Evolutionary conservation across 805 yeast genomes (phyloP), one percentile per base, ranked within the genome.

Genomic region (Blastobotrys parvus): DNA sequence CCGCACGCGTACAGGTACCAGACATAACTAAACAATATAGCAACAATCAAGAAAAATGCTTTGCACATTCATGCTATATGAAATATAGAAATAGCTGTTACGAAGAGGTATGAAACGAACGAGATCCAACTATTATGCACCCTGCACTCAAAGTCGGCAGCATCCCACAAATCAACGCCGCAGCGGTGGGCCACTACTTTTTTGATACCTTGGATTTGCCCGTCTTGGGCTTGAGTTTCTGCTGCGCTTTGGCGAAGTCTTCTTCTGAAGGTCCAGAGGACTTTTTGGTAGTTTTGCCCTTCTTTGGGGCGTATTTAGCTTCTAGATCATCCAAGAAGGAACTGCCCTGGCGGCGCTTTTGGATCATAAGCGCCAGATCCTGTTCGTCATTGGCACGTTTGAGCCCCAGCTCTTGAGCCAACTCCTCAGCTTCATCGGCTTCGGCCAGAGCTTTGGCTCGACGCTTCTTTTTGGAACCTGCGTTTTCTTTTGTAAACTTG

Each of bases 391-490:
- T 43, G 44, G 41, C 39, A 32, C 37, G 15, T 19, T 37, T 33
- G 54, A 64, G 43, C 65, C 70, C 57, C 58, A 56, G 57, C 55
- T 80, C 80, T 46, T 70, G 69, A 2, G 87, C 81, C 17, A 49
- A 43, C 44, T 82, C 88, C 47, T 72, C 77, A 11, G 77, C 78
- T 47, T 75, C 65, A 38, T 67, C 62, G 45, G 75, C 70, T 45
- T 69, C 71, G 30, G 43, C 51, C 19, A 44, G 27, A n/a, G 52
- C 53, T 13, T 44, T 73, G 41, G 67, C 52, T 53, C 75, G 70
- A 51, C 70, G 72, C 51, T 64, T 67, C 31, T 76, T 72, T 51
- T 66, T 65, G 11, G 70, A 60, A 3, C 18, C 17, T 16, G 4
- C 11, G 38, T 65, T 62, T 31, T 83, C 64, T 22, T 65, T 45